Evolutionary conservation across 176 grass and related monocot genomes (phyloP).

Genomic region (Aegilops sharonensis): DNA sequence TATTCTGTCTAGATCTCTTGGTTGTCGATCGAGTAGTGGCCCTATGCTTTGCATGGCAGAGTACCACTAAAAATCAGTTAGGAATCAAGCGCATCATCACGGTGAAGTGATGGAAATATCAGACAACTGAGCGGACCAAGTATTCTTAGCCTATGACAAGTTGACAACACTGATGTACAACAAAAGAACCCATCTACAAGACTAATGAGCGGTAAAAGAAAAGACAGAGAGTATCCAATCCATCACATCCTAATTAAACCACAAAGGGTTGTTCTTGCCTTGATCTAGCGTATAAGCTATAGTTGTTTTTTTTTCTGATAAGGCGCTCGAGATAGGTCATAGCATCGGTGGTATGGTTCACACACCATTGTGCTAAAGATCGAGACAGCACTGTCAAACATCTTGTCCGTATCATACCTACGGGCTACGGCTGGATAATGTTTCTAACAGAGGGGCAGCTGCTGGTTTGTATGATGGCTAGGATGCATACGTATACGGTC

Average conservation of each 20-base stretch:
- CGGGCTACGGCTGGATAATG: constrained; percentile 34
- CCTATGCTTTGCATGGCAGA: background rate
- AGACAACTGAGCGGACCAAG: background rate
- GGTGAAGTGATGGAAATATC: background rate
- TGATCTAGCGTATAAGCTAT: background rate
- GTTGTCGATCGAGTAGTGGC: background rate
- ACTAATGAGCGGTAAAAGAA: background rate
- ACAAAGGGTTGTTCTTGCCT: background rate
- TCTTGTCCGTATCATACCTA: constrained; percentile 29
- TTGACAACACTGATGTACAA: too few relatives aligned
- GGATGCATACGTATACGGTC: constrained; percentile 60
- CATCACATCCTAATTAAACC: background rate
- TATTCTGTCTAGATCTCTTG: background rate
- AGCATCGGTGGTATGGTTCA: background rate
- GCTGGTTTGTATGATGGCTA: constrained; percentile 67
- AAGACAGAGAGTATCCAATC: background rate
- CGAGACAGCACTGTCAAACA: constrained; percentile 24
- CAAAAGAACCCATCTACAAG: background rate
- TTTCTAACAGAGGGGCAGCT: constrained; percentile 38
- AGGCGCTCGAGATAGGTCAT: constrained; percentile 1
- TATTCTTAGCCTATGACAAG: background rate
- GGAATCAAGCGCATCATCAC: background rate
- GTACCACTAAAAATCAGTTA: background rate
- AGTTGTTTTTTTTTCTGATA: background rate
- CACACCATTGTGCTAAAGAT: constrained; percentile 15